Percentiles rank a stretch among this genome's conserved stretches.
phyloP scores from a whole-genome alignment of 441 rosid species.

The Pelargonium cotyledonis region DNA sequence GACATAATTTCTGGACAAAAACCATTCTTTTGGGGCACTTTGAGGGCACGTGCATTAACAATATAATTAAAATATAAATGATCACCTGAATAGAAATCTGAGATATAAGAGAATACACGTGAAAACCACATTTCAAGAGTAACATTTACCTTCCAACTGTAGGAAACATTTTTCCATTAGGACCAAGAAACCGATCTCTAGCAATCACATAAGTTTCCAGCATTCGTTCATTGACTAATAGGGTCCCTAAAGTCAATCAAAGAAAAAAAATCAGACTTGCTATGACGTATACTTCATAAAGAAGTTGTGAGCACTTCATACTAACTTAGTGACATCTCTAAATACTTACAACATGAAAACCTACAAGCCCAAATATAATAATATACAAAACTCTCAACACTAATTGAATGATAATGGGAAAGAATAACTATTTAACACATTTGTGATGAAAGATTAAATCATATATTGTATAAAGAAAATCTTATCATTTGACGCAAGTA shows the following conservation, averaged over 20 bases:
- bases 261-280: slow-evolving; percentile 1
- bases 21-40: background rate
- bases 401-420: background rate
- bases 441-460: background rate
- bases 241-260: slow-evolving; percentile 50
- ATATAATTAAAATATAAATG: background rate
- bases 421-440: background rate
- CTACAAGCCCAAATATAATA: background rate
- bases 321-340: slow-evolving; percentile 10
- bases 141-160: slow-evolving; percentile 64
- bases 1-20: background rate
- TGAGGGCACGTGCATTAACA: background rate
- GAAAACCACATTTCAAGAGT: slow-evolving; percentile 1
- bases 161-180: slow-evolving; percentile 88
- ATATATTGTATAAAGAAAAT: background rate
- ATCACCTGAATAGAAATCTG: slow-evolving; percentile 1
- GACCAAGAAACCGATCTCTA: slow-evolving; percentile 79
- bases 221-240: slow-evolving; percentile 93
- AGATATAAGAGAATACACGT: background rate
- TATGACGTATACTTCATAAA: background rate
- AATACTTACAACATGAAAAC: background rate
- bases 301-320: slow-evolving; percentile 5
- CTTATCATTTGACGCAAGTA: slow-evolving; percentile 17
- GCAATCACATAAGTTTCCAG: slow-evolving; percentile 91
- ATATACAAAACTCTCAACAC: background rate